Conservation (phyloP, 495 filamentous ascomycete species). For the Podospora australis region DNA sequence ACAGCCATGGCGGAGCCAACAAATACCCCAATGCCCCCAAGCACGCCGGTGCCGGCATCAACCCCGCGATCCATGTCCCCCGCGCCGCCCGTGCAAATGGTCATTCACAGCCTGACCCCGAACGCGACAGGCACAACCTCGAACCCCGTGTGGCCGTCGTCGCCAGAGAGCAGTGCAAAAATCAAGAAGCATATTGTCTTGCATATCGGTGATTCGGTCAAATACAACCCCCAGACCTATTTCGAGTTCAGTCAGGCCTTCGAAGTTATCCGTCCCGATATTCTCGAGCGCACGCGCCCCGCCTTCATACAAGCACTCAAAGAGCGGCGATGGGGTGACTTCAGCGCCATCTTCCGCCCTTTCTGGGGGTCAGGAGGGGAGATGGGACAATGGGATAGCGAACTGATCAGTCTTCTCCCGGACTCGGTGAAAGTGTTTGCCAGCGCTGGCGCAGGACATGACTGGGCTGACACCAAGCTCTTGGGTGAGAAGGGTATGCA, state of each 20-base stretch:
- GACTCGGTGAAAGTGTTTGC: slow-evolving; percentile 60
- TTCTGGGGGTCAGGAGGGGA: slow-evolving; percentile 76
- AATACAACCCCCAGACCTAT: slow-evolving; percentile 57
- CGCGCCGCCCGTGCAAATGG: slow-evolving; percentile 23
- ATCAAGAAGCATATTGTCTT: slow-evolving; percentile 43
- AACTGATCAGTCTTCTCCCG: slow-evolving; percentile 61
- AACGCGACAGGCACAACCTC: slow-evolving; percentile 17
- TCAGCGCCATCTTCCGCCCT: slow-evolving; percentile 65
- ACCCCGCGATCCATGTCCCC: slow-evolving; percentile 40
- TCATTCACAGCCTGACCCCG: slow-evolving; percentile 17
- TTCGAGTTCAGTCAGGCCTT: slow-evolving; percentile 49
- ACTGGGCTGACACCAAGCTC: slow-evolving; percentile 68
- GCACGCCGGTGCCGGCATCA: slow-evolving; percentile 37
- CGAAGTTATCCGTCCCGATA: slow-evolving; percentile 49
- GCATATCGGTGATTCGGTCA: slow-evolving; percentile 63
- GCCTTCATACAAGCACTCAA: slow-evolving; percentile 59
- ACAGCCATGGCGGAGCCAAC: slow-evolving; percentile 41
- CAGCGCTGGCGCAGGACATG: slow-evolving; percentile 67
- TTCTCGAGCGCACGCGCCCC: slow-evolving; percentile 44
- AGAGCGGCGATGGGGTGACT: slow-evolving; percentile 62
- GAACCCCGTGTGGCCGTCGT: slow-evolving; percentile 7
- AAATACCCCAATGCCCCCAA: slow-evolving; percentile 40
- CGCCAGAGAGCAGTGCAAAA: not conserved
- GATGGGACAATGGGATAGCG: slow-evolving; percentile 70
- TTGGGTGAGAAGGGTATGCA: slow-evolving; percentile 59